Conservation (phyloP, 2,329 filamentous ascomycete species). For the Paecilomyces dactylethromorphus region DNA sequence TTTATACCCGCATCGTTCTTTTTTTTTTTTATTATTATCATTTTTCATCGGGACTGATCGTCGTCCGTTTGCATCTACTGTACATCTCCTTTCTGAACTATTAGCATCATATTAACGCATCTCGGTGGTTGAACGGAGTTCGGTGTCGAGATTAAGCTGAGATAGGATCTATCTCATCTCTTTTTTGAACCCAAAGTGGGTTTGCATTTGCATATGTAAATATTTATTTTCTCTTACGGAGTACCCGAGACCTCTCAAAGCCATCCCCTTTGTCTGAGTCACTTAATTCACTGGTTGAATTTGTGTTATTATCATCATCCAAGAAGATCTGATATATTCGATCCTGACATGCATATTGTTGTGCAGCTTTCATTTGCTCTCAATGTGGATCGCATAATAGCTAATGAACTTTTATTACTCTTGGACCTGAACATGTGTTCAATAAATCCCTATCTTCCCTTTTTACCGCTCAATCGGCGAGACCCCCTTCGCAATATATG, state of each 20-base stretch:
- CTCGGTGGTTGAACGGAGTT: background rate
- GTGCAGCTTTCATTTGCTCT: background rate
- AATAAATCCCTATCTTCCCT: slow-evolving; percentile 17
- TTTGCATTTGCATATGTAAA: background rate
- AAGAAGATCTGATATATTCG: background rate
- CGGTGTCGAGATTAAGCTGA: background rate
- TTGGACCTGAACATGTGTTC: background rate
- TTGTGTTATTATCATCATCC: background rate
- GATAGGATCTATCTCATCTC: background rate
- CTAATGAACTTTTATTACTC: background rate
- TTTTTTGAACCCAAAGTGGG: background rate
- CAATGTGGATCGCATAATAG: background rate
- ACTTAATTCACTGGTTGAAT: background rate
- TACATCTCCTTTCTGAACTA: background rate
- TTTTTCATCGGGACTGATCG: background rate
- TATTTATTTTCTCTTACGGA: background rate
- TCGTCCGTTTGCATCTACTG: background rate
- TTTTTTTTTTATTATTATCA: background rate
- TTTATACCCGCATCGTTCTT: background rate
- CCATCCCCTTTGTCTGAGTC: background rate
- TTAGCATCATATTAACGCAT: background rate
- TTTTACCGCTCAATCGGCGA: slow-evolving; percentile 18
- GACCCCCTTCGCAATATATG: slow-evolving; percentile 48
- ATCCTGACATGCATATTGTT: no score
- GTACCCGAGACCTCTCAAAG: background rate